Evolutionary conservation across 768 basidiomycete genomes (phyloP).

Genomic region (Sporobolomyces roseus): DNA sequence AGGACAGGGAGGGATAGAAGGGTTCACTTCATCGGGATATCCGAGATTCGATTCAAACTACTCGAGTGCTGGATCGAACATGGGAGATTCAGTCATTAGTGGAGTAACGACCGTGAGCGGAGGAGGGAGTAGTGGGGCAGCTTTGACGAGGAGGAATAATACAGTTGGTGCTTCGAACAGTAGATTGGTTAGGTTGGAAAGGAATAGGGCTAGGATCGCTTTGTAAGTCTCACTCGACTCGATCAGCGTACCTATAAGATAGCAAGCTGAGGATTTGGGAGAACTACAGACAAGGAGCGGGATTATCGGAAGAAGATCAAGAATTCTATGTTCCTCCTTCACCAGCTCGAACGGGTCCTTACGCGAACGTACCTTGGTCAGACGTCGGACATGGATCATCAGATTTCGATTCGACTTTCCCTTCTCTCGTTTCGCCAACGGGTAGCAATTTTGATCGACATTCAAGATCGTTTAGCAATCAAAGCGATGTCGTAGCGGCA

Average conservation of each 20-base stretch:
- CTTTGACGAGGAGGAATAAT: constrained; percentile 25
- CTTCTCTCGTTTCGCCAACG: background rate
- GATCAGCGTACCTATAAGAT: background rate
- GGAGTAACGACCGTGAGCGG: background rate
- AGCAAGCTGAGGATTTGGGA: background rate
- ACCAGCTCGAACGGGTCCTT: constrained; percentile 17
- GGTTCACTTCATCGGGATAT: constrained; percentile 7
- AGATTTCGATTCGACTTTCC: background rate
- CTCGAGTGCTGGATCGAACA: background rate
- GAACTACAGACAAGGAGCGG: constrained; percentile 29
- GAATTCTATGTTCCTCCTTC: constrained; percentile 38
- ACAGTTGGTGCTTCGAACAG: constrained; percentile 20
- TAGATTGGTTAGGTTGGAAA: constrained; percentile 31
- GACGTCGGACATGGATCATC: constrained; percentile 27
- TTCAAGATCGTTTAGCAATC: background rate
- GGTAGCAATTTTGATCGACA: constrained; percentile 6
- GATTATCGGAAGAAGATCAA: constrained; percentile 37
- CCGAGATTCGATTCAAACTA: background rate
- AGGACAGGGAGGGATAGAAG: background rate
- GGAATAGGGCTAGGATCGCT: constrained; percentile 25
- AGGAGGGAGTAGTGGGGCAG: background rate
- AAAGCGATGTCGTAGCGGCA: constrained; percentile 8
- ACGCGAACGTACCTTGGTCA: constrained; percentile 24
- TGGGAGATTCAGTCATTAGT: constrained; percentile 11
- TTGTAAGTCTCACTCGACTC: constrained; percentile 17